Base-by-base conservation (phyloP, 768 basidiomycete species). In the Leccinum ochraceum region DNA sequence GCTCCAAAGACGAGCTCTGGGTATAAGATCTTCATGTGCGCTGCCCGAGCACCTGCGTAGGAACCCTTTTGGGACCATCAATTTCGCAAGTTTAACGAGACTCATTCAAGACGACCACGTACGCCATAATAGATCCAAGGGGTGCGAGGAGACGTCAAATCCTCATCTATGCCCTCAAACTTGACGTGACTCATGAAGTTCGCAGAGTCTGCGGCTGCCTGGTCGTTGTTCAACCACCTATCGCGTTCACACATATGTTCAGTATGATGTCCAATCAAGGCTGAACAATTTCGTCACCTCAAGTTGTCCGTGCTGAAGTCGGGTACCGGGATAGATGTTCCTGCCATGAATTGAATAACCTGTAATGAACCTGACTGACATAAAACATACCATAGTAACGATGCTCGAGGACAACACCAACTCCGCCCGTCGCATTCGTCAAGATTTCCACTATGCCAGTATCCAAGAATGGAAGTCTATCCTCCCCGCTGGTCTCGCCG, bases 81-180 rank as follows among this genome's bases (percentile, higher is more conserved):
- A 48, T 36, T 56, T 28, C n/a, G 0, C 11, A 39, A 16, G 42
- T 4, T 22, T 17, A n/a, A 51, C 8, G 56, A 32, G 39, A n/a
- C 28, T 22, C 13, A 39, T 1, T 24, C 20, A 51, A 56, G 60
- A 26, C 55, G 24, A 62, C 66, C 17, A 61, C 85, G 46, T 71
- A 93, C 95, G 14, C 96, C 96, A 67, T 96, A 96, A 72, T 96
- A 94, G 58, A 94, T 93, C 92, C 92, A 94, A 9, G 92, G 90
- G 1, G 88, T 88, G 30, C 76, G 77, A 17, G 89, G 84, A 11
- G 92, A 83, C 17, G 88, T 89, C 64, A 93, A 67, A 67, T 90
- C 83, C 67, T 88, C 87, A 2, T 81, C 75, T 53, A 95, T 84
- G 1, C 86, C 89, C 7, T 80, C 74, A 66, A 95, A 89, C 67